phyloP scores from a whole-genome alignment of 768 basidiomycete genomes.

The Rhodotorula paludigena region DNA sequence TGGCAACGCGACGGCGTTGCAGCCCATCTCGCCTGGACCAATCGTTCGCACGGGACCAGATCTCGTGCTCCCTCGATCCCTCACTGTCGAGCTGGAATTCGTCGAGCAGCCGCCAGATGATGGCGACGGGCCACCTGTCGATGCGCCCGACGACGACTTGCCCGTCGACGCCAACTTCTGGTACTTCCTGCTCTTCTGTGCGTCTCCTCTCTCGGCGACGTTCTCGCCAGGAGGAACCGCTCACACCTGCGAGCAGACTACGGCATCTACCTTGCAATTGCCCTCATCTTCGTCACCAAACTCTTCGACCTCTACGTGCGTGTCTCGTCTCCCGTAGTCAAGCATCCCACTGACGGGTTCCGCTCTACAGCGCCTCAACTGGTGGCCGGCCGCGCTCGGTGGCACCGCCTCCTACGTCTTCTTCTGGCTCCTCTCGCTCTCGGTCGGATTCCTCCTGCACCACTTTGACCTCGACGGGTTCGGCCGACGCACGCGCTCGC shows the following conservation, averaged over 20 bases:
- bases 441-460: slow-evolving; percentile 41
- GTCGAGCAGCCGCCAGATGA: no score
- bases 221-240: not conserved
- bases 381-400: slow-evolving; percentile 50
- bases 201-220: not conserved
- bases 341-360: not conserved
- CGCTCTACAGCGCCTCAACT: slow-evolving; percentile 42
- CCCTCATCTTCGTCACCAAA: slow-evolving; percentile 51
- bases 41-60: not conserved
- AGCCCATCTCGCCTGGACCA: not conserved
- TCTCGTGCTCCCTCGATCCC: no score
- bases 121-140: not conserved
- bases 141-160: slow-evolving; percentile 20
- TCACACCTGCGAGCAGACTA: slow-evolving; percentile 18
- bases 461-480: slow-evolving; percentile 41
- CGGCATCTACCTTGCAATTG: slow-evolving; percentile 50
- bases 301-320: slow-evolving; percentile 49
- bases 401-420: slow-evolving; percentile 47
- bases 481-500: slow-evolving; percentile 9
- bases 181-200: slow-evolving; percentile 49
- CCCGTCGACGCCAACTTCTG: slow-evolving; percentile 51
- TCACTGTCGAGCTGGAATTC: no score
- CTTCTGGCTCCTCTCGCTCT: slow-evolving; percentile 44
- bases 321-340: not conserved
- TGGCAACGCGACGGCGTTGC: not conserved